Conservation (phyloP, 352 stramenopile genomes). For the Pythium scleroteichum region DNA sequence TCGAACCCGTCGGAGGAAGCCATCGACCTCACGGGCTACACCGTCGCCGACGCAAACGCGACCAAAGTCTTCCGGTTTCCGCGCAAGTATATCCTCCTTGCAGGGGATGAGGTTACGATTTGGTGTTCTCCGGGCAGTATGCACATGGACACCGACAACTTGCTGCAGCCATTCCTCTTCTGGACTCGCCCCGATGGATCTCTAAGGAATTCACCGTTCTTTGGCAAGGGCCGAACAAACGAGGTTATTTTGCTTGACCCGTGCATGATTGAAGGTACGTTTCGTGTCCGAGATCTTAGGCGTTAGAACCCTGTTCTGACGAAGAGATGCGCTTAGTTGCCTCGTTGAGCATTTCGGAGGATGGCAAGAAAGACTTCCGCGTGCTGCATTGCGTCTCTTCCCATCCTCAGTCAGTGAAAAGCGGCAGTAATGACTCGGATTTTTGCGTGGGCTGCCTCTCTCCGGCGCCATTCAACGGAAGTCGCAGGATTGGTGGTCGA, state of each 20-base stretch:
- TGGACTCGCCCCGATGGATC: slow-evolving; percentile 66
- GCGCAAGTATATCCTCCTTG: slow-evolving; percentile 58
- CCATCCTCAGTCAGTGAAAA: slow-evolving; percentile 34
- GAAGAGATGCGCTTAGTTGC: too few relatives aligned
- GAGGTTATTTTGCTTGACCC: slow-evolving; percentile 77
- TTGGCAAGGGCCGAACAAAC: slow-evolving; percentile 40
- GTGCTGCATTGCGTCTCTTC: slow-evolving; percentile 72
- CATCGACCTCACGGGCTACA: slow-evolving; percentile 73
- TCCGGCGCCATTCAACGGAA: slow-evolving; percentile 31
- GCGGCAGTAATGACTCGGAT: slow-evolving; percentile 27
- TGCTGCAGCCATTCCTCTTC: slow-evolving; percentile 81
- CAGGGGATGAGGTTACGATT: slow-evolving; percentile 80
- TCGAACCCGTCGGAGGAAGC: slow-evolving; percentile 73
- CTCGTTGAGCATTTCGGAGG: slow-evolving; percentile 62
- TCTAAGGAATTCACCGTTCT: slow-evolving; percentile 64
- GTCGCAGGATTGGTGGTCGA: not conserved
- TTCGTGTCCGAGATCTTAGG: too few relatives aligned
- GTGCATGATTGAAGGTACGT: slow-evolving; percentile 64
- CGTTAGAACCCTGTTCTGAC: too few relatives aligned
- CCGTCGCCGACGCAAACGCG: slow-evolving; percentile 45
- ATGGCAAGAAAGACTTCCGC: slow-evolving; percentile 74
- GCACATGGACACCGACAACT: slow-evolving; percentile 72
- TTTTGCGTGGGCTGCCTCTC: slow-evolving; percentile 74
- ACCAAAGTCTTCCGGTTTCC: slow-evolving; percentile 68
- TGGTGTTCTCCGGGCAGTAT: slow-evolving; percentile 72